These are phyloP conservation scores for Suillus fuscotomentosus DNA, from an alignment of 768 basidiomycete genomes.

Conservation along the genomic window DNA sequence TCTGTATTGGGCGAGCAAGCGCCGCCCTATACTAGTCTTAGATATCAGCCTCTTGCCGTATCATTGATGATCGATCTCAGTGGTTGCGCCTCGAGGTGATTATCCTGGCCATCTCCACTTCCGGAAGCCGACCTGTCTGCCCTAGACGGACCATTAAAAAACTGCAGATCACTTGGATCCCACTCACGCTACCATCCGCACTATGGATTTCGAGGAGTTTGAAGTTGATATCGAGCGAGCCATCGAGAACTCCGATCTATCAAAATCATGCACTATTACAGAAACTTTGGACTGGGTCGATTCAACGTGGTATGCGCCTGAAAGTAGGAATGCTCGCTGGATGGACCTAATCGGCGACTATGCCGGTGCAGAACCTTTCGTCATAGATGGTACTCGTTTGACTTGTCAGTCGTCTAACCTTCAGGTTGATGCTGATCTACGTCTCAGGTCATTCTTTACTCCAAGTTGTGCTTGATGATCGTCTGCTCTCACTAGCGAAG, in stretches of 20 bases:
- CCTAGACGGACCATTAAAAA: background rate
- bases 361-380: conserved; percentile 62
- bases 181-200: background rate
- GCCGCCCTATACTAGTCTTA: background rate
- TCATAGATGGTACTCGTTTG: conserved; percentile 52
- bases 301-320: conserved; percentile 36
- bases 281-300: conserved; percentile 33
- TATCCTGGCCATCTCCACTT: background rate
- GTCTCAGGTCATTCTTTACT: conserved; percentile 61
- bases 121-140: background rate
- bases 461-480: conserved; percentile 57
- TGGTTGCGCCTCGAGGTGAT: conserved; percentile 1
- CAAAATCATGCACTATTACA: conserved; percentile 11
- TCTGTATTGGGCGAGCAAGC: background rate
- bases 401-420: background rate
- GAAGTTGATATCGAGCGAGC: conserved; percentile 19
- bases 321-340: conserved; percentile 43
- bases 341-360: conserved; percentile 76
- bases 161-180: background rate
- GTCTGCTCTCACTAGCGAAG: conserved; percentile 56
- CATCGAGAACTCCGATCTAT: background rate
- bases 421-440: conserved; percentile 3
- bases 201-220: conserved; percentile 42
- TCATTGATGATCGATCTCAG: background rate
- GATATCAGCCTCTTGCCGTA: background rate